These are phyloP conservation scores for Coemansia sp. DNA, from an alignment of 192 early-diverging fungal species.

Conservation along the genomic window DNA sequence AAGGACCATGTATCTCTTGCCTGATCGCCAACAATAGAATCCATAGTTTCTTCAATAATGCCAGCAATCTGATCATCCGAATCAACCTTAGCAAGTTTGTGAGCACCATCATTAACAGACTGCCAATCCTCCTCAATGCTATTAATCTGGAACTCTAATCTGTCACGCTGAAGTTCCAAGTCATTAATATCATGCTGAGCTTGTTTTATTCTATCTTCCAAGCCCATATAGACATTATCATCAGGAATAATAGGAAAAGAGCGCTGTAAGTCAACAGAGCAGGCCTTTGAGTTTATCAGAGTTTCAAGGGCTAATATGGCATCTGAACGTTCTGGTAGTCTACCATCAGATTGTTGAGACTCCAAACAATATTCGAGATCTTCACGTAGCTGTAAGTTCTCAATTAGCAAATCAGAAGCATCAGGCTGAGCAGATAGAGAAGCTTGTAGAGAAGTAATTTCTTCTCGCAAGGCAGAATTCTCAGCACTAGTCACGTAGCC, in stretches of 20 bases:
- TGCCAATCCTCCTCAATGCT: constrained; percentile 56
- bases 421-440: constrained; percentile 45
- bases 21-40: constrained; percentile 49
- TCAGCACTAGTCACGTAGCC: constrained; percentile 33
- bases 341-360: constrained; percentile 2
- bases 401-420: constrained; percentile 37
- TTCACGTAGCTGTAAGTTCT: constrained; percentile 44
- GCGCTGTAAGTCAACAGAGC: constrained; percentile 17
- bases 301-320: constrained; percentile 25
- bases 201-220: constrained; percentile 42
- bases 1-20: constrained; percentile 36
- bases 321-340: constrained; percentile 18
- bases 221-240: constrained; percentile 30
- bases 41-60: constrained; percentile 39
- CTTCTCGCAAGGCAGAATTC: constrained; percentile 42
- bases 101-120: constrained; percentile 33
- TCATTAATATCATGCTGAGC: constrained; percentile 40
- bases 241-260: constrained; percentile 48
- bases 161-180: constrained; percentile 47
- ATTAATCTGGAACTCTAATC: constrained; percentile 47
- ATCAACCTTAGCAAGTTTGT: constrained; percentile 18
- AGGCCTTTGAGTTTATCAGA: constrained; percentile 21
- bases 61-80: constrained; percentile 10
- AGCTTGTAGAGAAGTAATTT: constrained; percentile 36
- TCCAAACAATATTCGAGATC: constrained; percentile 19